phyloP scores from a whole-genome alignment of 1,284 basidiomycete species.

The Cronartium ribicola region DNA sequence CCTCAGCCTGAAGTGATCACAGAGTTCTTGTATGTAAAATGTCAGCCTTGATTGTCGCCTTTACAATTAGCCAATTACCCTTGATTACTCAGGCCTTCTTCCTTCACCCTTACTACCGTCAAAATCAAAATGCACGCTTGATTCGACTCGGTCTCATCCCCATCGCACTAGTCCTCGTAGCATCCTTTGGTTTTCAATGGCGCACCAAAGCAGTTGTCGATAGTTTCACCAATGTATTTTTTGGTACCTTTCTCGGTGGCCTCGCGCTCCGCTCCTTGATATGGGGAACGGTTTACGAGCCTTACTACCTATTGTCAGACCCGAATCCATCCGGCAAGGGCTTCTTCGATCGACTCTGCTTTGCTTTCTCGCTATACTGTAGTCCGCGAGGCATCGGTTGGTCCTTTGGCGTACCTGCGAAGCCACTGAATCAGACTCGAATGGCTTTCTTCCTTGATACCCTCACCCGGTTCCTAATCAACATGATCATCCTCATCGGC shows the following conservation, averaged over 20 bases:
- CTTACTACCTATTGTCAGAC: conserved; percentile 4
- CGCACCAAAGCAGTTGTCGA: neutral
- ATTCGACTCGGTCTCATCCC: neutral
- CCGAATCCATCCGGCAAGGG: neutral
- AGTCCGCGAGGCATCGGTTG: conserved; percentile 11
- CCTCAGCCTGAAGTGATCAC: too few species aligned
- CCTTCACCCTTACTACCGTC: neutral
- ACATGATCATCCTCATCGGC: neutral
- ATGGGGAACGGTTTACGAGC: neutral
- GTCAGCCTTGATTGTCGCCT: too few species aligned
- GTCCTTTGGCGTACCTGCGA: conserved; percentile 2
- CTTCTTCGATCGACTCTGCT: neutral
- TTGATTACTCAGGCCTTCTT: neutral
- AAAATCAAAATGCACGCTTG: neutral
- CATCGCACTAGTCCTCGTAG: neutral
- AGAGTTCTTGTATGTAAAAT: too few species aligned
- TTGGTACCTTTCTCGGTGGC: neutral
- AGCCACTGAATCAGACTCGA: conserved; percentile 1
- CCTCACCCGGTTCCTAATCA: neutral
- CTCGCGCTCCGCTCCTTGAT: conserved; percentile 1
- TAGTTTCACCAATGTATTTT: neutral
- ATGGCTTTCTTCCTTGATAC: neutral
- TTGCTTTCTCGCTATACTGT: neutral
- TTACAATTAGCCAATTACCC: neutral
- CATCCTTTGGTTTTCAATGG: neutral